Percentiles rank a stretch among this genome's conserved stretches.
These are phyloP conservation scores for Thalassiosira pacifica DNA, from an alignment of 352 stramenopile genomes.

Conservation along the genomic window DNA sequence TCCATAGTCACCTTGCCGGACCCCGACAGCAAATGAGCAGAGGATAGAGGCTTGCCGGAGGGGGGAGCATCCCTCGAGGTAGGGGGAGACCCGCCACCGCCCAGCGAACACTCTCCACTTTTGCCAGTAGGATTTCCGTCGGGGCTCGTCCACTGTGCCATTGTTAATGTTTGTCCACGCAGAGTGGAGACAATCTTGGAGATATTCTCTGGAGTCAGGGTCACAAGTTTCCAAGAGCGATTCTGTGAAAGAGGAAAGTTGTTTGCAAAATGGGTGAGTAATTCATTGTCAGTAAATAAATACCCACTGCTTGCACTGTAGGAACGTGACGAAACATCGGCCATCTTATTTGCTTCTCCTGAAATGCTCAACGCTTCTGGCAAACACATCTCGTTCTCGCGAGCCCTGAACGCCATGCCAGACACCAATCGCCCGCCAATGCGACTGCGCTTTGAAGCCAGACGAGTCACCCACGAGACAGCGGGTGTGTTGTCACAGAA, in stretches of 20 bases:
- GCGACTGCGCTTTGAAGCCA: slow-evolving; percentile 11
- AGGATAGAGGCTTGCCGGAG: slow-evolving; percentile 7
- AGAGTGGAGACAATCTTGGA: slow-evolving; percentile 23
- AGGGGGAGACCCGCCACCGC: not conserved
- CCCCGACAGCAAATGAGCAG: slow-evolving; percentile 18
- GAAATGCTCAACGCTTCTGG: not conserved
- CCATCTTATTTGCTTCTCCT: slow-evolving; percentile 23
- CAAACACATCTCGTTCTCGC: not conserved
- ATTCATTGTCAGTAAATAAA: slow-evolving; percentile 15
- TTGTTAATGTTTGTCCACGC: slow-evolving; percentile 24
- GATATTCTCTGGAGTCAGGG: slow-evolving; percentile 7
- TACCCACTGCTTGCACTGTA: not conserved
- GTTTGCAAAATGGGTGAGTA: slow-evolving; percentile 26
- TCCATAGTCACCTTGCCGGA: slow-evolving; percentile 20
- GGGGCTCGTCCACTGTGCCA: slow-evolving; percentile 34
- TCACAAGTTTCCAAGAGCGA: slow-evolving; percentile 29
- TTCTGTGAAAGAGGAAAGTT: slow-evolving; percentile 34
- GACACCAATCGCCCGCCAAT: not conserved
- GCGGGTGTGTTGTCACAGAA: slow-evolving; percentile 31
- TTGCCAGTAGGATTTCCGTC: slow-evolving; percentile 1
- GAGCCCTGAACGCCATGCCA: not conserved
- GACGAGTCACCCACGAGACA: slow-evolving; percentile 5
- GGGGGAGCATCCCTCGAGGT: not conserved
- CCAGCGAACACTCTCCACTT: not conserved
- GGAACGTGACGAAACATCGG: slow-evolving; percentile 15